Evolutionary conservation across 371 early-diverging fungal genomes (phyloP).

Genomic region (Mucor lusitanicus): DNA sequence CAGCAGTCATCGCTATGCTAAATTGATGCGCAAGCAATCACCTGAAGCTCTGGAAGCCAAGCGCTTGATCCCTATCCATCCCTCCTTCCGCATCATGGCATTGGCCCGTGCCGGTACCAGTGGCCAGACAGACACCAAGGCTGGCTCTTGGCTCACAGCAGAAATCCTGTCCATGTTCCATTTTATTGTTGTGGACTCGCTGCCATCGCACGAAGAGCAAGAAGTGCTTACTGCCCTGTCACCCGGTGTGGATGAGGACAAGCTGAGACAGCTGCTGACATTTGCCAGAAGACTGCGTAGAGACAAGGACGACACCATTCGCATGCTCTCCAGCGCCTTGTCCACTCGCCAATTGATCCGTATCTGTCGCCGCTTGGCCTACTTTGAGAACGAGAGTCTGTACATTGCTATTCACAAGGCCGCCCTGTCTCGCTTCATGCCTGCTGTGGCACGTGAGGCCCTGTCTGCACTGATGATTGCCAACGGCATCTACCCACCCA

Average conservation of each 20-base stretch:
- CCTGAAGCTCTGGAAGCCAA: conserved; percentile 50
- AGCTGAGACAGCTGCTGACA: conserved; percentile 56
- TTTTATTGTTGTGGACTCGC: conserved; percentile 70
- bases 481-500: conserved; percentile 60
- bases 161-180: conserved; percentile 77
- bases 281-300: conserved; percentile 69
- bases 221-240: conserved; percentile 60
- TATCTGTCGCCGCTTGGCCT: conserved; percentile 71
- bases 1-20: conserved; percentile 57
- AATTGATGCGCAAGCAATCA: conserved; percentile 52
- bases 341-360: conserved; percentile 81
- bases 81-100: conserved; percentile 78
- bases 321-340: conserved; percentile 63
- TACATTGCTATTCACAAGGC: conserved; percentile 75
- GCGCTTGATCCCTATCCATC: conserved; percentile 66
- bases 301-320: conserved; percentile 67
- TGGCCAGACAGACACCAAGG: conserved; percentile 44
- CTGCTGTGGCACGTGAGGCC: conserved; percentile 67
- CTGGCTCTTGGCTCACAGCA: conserved; percentile 71
- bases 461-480: conserved; percentile 65
- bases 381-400: conserved; percentile 70
- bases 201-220: conserved; percentile 69
- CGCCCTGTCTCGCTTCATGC: conserved; percentile 77
- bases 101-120: conserved; percentile 64
- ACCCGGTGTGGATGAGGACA: conserved; percentile 63